Conservation (phyloP, 1,284 basidiomycete species). For the Ustilago cynodontis region DNA sequence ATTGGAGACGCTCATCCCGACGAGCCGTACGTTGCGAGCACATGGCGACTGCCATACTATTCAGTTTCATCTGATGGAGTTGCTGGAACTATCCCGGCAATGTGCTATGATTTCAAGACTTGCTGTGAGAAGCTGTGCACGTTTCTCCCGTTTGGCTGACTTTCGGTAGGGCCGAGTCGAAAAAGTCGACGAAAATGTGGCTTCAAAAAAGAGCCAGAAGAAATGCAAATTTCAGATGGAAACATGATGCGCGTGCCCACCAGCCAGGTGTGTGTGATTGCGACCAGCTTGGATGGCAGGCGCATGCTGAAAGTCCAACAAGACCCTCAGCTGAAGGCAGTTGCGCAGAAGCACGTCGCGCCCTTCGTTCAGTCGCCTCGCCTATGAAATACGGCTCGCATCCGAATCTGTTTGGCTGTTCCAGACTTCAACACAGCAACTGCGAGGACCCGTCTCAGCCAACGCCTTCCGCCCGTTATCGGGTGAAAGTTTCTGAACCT, state of each 20-base stretch:
- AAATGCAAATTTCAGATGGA: not conserved
- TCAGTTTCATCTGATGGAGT: no score
- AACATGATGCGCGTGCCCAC: conserved; percentile 20
- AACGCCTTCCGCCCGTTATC: not conserved
- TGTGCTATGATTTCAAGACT: no score
- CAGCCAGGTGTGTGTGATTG: conserved; percentile 15
- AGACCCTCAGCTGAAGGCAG: conserved; percentile 1
- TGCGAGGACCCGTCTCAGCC: not conserved
- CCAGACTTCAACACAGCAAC: not conserved
- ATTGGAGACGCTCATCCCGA: no score
- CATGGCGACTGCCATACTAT: no score
- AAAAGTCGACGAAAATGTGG: conserved; percentile 2
- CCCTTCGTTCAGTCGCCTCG: conserved; percentile 10
- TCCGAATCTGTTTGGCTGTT: conserved; percentile 13
- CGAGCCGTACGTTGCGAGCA: no score
- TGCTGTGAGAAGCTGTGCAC: not conserved
- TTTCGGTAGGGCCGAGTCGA: not conserved
- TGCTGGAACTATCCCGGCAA: no score
- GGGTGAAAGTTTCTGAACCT: conserved; percentile 2
- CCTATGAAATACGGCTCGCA: conserved; percentile 10
- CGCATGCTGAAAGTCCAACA: conserved; percentile 3
- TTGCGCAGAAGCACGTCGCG: conserved; percentile 17
- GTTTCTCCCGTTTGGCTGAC: no score
- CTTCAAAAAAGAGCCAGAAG: not conserved
- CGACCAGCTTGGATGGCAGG: conserved; percentile 9